A percentile compares a stretch with the other conserved stretches of the same genome.
These are phyloP conservation scores for Penicillium sp. DNA, from an alignment of 2,329 filamentous ascomycete genomes.

Conservation along the genomic window DNA sequence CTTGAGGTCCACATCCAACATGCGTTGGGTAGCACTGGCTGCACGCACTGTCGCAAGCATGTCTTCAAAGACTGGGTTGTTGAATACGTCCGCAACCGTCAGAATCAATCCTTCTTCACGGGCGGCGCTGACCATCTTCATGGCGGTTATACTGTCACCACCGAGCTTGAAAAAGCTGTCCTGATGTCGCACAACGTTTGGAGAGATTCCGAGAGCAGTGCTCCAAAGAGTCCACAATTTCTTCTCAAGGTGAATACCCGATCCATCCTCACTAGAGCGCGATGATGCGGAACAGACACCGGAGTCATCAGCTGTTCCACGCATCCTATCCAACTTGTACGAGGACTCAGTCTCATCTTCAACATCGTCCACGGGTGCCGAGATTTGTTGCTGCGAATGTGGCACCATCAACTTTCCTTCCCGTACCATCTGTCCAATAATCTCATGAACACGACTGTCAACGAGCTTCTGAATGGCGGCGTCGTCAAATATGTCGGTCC, in stretches of 20 bases:
- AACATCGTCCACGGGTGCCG: conserved; percentile 12
- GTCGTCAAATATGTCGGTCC: conserved; percentile 15
- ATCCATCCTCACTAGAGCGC: conserved; percentile 26
- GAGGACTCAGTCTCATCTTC: conserved; percentile 16
- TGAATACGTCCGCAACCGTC: conserved; percentile 42
- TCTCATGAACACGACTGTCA: conserved; percentile 31
- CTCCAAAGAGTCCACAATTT: conserved; percentile 37
- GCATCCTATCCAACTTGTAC: conserved; percentile 12
- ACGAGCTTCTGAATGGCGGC: conserved; percentile 27
- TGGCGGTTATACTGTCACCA: conserved; percentile 38
- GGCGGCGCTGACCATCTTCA: conserved; percentile 38
- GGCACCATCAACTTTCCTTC: conserved; percentile 23
- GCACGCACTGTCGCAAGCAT: conserved; percentile 30
- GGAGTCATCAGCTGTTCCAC: conserved; percentile 17
- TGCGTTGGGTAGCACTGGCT: conserved; percentile 20
- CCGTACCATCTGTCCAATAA: conserved; percentile 30
- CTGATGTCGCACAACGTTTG: conserved; percentile 29
- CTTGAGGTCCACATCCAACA: conserved; percentile 19
- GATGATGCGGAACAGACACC: conserved; percentile 25
- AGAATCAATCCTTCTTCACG: conserved; percentile 36
- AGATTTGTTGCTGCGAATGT: conserved; percentile 8
- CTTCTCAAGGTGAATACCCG: conserved; percentile 26
- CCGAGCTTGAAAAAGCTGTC: conserved; percentile 41
- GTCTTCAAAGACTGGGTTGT: conserved; percentile 37
- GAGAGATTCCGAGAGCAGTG: conserved; percentile 29